phyloP scores from a whole-genome alignment of 352 stramenopile genomes.

The Globisporangium polare region DNA sequence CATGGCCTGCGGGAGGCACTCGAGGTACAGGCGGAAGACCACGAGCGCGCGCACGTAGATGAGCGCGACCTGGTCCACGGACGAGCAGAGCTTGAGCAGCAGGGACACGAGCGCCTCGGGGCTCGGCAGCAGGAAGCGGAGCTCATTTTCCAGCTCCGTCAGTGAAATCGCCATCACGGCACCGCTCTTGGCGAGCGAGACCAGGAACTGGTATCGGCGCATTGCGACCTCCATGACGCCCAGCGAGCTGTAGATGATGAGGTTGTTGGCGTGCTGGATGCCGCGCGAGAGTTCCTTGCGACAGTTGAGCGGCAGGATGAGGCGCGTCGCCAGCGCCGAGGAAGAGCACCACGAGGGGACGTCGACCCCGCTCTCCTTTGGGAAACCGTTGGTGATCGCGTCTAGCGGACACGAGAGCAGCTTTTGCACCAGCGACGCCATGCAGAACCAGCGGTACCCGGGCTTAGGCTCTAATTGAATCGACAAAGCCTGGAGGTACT shows the following conservation, averaged over 20 bases:
- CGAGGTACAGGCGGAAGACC: slow-evolving; percentile 73
- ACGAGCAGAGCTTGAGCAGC: slow-evolving; percentile 65
- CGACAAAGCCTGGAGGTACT: slow-evolving; percentile 54
- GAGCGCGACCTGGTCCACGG: slow-evolving; percentile 34
- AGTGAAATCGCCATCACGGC: slow-evolving; percentile 12
- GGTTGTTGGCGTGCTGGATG: slow-evolving; percentile 68
- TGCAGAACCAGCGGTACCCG: slow-evolving; percentile 76
- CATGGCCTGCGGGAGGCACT: slow-evolving; percentile 71
- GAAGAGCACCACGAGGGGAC: slow-evolving; percentile 42
- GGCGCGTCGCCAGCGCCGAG: slow-evolving; percentile 42
- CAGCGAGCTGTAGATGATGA: slow-evolving; percentile 75
- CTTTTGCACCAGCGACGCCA: slow-evolving; percentile 66
- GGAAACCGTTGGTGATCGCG: slow-evolving; percentile 24
- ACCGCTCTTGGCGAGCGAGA: slow-evolving; percentile 14
- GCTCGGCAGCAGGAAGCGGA: slow-evolving; percentile 71
- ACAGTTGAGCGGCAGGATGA: slow-evolving; percentile 66
- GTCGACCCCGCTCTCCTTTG: neutral
- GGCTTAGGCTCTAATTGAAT: slow-evolving; percentile 72
- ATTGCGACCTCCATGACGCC: slow-evolving; percentile 62
- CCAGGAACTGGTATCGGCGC: slow-evolving; percentile 45
- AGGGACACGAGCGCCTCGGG: slow-evolving; percentile 75
- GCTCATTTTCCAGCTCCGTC: slow-evolving; percentile 50
- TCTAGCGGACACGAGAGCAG: slow-evolving; percentile 54
- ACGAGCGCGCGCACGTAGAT: slow-evolving; percentile 72
- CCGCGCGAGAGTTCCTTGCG: slow-evolving; percentile 79